Evolutionary conservation across 306 rosid species (phyloP), one percentile per base, ranked within the genome.

Genomic region (Ammopiptanthus mongolicus): DNA sequence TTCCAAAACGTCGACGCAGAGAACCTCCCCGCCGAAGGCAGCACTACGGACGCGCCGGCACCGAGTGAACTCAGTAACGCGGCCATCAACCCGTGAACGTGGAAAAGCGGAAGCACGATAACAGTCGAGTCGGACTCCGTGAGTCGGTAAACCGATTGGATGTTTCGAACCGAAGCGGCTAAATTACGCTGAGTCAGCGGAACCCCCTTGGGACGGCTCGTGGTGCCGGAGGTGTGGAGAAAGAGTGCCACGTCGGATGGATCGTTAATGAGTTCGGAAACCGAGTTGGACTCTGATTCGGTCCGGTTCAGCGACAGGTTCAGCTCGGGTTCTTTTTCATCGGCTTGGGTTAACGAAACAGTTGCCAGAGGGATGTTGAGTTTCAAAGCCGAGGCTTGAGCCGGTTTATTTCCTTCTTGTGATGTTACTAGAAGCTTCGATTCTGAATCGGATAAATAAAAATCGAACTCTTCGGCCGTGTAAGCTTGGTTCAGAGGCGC

Each of bases 191-290:
- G 97, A 13, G 87, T 88, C 60, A 95, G 58, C 0, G 96, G 97
- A 0, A 91, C 98, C 0, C 98, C 98, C 77, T 95, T 95, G 3
- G 98, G 98, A 0, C 96, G 89, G 81, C 96, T 95, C 10, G 98
- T 95, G 52, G 98, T 95, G 1, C 98, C 97, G 8, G 98, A 95
- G 9, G 98, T 95, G 88, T 95, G 98, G 28, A 95, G 98, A 71
- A 95, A 95, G 5, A 95, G 91, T 1, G 97, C 92, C 74, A 84
- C 89, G 85, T 91, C 97, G 53, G 82, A 71, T 1, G 96, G 84
- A 0, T 90, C 87, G 57, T 91, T 91, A 3, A 17, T 60, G 53
- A 87, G 64, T 51, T 48, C 31, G 56, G 76, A 10, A 0, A 68
- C 22, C 25, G 85, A 65, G 74, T 63, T 15, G 1, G 62, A 0